phyloP scores from a whole-genome alignment of 202 grass and related monocot species.

The Digitaria exilis region DNA sequence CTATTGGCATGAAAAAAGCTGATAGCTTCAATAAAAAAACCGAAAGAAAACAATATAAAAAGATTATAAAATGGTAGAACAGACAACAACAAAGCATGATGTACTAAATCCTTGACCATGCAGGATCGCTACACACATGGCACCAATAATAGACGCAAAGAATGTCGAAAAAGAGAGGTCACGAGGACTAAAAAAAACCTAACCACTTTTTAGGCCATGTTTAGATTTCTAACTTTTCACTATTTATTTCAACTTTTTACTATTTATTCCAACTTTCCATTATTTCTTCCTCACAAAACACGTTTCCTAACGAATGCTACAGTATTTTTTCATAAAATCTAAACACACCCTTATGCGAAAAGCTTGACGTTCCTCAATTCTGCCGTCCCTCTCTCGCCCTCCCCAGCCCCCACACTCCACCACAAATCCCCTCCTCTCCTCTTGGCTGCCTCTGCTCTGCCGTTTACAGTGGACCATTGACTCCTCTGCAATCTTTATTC shows the following conservation, averaged over 20 bases:
- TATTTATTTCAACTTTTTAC: too few species aligned
- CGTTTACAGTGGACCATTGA: conserved; percentile 3
- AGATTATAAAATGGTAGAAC: not conserved
- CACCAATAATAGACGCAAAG: conserved; percentile 47
- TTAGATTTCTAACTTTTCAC: too few species aligned
- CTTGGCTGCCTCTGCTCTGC: not conserved
- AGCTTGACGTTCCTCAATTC: conserved; percentile 39
- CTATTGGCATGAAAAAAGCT: not conserved
- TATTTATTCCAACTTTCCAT: too few species aligned
- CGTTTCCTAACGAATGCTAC: too few species aligned
- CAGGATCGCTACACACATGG: conserved; percentile 3
- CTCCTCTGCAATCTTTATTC: not conserved
- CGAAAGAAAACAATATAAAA: not conserved
- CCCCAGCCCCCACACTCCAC: conserved; percentile 30
- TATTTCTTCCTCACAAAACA: too few species aligned
- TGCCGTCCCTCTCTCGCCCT: conserved; percentile 32
- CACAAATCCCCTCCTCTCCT: not conserved
- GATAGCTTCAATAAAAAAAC: not conserved
- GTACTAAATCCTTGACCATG: not conserved
- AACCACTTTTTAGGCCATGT: conserved; percentile 34
- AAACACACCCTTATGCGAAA: too few species aligned
- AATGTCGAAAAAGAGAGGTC: conserved; percentile 36
- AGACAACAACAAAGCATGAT: not conserved
- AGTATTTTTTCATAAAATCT: too few species aligned
- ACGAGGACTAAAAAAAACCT: conserved; percentile 3